These are phyloP conservation scores for Xylaria sp. DNA, from an alignment of 2,329 filamentous ascomycete species.

Conservation along the genomic window DNA sequence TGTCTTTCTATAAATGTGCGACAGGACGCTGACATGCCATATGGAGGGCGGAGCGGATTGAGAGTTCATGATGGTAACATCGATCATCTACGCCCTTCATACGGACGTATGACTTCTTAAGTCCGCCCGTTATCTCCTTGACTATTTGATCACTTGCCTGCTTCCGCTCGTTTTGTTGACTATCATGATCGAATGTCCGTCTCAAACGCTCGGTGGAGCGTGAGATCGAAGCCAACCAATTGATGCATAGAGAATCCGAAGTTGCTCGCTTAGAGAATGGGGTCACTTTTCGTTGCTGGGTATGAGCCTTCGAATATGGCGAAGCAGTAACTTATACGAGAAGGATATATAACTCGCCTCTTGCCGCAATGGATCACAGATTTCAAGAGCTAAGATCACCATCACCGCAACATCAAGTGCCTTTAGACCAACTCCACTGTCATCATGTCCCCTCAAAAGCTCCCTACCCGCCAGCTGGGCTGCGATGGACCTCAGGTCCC, in stretches of 20 bases:
- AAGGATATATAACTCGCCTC: not conserved
- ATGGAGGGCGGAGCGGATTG: no score
- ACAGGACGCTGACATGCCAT: no score
- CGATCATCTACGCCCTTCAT: not conserved
- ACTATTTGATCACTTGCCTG: not conserved
- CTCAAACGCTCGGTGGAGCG: not conserved
- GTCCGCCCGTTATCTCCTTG: constrained; percentile 21
- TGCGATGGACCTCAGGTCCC: constrained; percentile 43
- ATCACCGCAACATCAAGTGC: not conserved
- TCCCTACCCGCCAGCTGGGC: constrained; percentile 40
- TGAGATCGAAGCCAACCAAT: not conserved
- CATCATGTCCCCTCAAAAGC: constrained; percentile 10
- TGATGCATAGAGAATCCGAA: not conserved
- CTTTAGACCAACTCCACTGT: not conserved
- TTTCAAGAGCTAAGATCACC: not conserved
- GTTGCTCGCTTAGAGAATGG: not conserved
- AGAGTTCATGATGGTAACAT: not conserved
- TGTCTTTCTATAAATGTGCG: not conserved
- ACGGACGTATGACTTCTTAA: constrained; percentile 10
- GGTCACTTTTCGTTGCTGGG: not conserved
- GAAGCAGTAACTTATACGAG: not conserved
- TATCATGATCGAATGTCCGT: not conserved
- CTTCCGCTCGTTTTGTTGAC: not conserved
- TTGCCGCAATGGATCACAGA: not conserved
- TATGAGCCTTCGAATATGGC: not conserved